A percentile compares a stretch with the other conserved stretches of the same genome.
Evolutionary conservation across 2,329 filamentous ascomycete species (phyloP).

Genomic region (Penicillium sp.): DNA sequence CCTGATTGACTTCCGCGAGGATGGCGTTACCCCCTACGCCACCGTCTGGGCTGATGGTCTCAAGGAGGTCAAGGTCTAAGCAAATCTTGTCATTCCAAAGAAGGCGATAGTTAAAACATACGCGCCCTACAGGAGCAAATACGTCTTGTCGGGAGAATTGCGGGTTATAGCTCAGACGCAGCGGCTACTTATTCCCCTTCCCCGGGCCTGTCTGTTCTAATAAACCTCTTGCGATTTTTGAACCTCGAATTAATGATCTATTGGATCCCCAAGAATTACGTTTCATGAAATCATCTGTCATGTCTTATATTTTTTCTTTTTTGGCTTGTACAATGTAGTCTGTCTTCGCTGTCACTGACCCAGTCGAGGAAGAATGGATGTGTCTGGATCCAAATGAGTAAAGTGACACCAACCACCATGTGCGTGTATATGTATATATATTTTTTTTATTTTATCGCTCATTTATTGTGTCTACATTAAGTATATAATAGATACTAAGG

Average conservation of each 20-base stretch:
- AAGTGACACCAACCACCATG: neutral
- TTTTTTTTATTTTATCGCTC: neutral
- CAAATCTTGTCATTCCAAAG: neutral
- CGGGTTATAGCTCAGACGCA: slow-evolving; percentile 13
- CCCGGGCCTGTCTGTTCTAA: slow-evolving; percentile 18
- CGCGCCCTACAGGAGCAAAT: slow-evolving; percentile 25
- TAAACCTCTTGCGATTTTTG: slow-evolving; percentile 20
- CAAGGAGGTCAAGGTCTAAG: slow-evolving; percentile 84
- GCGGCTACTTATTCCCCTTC: slow-evolving; percentile 12
- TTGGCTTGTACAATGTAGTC: neutral
- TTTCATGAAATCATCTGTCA: slow-evolving; percentile 35
- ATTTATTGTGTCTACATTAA: neutral
- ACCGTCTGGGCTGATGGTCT: slow-evolving; percentile 96
- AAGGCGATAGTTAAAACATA: slow-evolving; percentile 13
- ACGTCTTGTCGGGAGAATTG: slow-evolving; percentile 19
- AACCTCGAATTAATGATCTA: slow-evolving; percentile 26
- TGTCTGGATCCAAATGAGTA: neutral
- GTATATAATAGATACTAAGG: neutral
- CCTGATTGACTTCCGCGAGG: slow-evolving; percentile 96
- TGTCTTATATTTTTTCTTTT: slow-evolving; percentile 1
- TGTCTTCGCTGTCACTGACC: too few relatives aligned
- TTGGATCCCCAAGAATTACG: slow-evolving; percentile 32
- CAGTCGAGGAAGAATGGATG: too few relatives aligned
- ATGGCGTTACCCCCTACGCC: slow-evolving; percentile 85
- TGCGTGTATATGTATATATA: too few relatives aligned